Evolutionary conservation across 163 green algal genomes (phyloP).

Genomic region (Picocystis sp.): DNA sequence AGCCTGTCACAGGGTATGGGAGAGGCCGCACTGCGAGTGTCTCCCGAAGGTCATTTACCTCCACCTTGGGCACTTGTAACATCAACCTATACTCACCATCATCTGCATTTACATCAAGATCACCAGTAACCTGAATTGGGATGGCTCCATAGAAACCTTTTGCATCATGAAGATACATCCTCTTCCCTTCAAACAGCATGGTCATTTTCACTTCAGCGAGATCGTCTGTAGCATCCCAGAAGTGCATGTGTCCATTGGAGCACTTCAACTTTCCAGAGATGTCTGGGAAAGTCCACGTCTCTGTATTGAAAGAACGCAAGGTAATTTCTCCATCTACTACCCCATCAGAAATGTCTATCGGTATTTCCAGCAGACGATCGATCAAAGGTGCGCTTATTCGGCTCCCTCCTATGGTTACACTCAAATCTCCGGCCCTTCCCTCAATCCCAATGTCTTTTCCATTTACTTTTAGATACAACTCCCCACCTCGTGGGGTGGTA

Average conservation of each 20-base stretch:
- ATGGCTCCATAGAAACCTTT: constrained; percentile 51
- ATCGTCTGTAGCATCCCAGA: constrained; percentile 84
- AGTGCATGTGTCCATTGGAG: constrained; percentile 52
- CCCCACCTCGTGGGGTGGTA: not conserved
- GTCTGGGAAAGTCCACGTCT: constrained; percentile 55
- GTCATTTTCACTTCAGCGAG: constrained; percentile 53
- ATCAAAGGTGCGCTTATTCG: constrained; percentile 57
- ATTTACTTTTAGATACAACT: constrained; percentile 10
- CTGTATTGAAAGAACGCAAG: constrained; percentile 27
- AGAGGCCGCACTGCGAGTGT: constrained; percentile 66
- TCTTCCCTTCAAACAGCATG: constrained; percentile 72
- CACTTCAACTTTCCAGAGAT: constrained; percentile 42
- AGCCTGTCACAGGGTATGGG: constrained; percentile 58
- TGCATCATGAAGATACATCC: constrained; percentile 79
- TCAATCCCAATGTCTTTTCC: constrained; percentile 7
- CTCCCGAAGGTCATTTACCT: constrained; percentile 74
- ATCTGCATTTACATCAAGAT: constrained; percentile 75
- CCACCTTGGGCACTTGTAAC: constrained; percentile 40
- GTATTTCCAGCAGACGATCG: constrained; percentile 76
- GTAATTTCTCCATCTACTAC: constrained; percentile 34
- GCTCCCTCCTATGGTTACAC: constrained; percentile 18
- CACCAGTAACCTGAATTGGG: constrained; percentile 48
- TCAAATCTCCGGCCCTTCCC: constrained; percentile 10
- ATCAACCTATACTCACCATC: constrained; percentile 47
- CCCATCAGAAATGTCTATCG: constrained; percentile 65